Percentiles rank a stretch among this genome's conserved stretches.
These are phyloP conservation scores for Cladochytrium tenue DNA, from an alignment of 371 early-diverging fungal species.

Conservation along the genomic window DNA sequence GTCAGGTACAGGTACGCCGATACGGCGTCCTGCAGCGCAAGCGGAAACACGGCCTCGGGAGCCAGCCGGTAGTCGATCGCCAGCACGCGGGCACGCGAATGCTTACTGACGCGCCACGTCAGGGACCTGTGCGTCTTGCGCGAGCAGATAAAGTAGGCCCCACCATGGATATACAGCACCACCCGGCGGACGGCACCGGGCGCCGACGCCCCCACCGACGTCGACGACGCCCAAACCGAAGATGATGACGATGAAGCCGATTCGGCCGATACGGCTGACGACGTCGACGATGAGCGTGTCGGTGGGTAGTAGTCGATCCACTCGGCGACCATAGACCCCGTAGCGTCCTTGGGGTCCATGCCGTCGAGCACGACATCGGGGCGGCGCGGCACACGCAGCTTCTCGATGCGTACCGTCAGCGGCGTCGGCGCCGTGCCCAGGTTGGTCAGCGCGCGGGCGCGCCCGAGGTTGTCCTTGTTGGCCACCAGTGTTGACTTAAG, in stretches of 20 bases:
- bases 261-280: no score
- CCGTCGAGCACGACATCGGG: slow-evolving; percentile 24
- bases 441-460: not conserved
- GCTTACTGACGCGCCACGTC: slow-evolving; percentile 42
- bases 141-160: slow-evolving; percentile 61
- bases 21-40: slow-evolving; percentile 77
- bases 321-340: slow-evolving; percentile 28
- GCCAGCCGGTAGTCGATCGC: slow-evolving; percentile 79
- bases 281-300: no score
- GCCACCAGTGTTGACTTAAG: not conserved
- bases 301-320: slow-evolving; percentile 17
- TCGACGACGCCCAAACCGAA: no score
- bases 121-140: slow-evolving; percentile 44
- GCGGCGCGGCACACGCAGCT: slow-evolving; percentile 34
- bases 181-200: slow-evolving; percentile 31
- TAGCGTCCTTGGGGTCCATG: slow-evolving; percentile 15
- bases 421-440: slow-evolving; percentile 13
- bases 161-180: slow-evolving; percentile 73
- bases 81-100: slow-evolving; percentile 37
- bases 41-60: slow-evolving; percentile 82
- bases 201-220: no score
- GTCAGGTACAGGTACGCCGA: slow-evolving; percentile 68
- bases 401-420: slow-evolving; percentile 23
- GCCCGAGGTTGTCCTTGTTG: not conserved
- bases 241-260: no score